A percentile compares a stretch with the other conserved stretches of the same genome.
Conservation (phyloP, 1,284 basidiomycete genomes). For the Trichosporon ovoides region DNA sequence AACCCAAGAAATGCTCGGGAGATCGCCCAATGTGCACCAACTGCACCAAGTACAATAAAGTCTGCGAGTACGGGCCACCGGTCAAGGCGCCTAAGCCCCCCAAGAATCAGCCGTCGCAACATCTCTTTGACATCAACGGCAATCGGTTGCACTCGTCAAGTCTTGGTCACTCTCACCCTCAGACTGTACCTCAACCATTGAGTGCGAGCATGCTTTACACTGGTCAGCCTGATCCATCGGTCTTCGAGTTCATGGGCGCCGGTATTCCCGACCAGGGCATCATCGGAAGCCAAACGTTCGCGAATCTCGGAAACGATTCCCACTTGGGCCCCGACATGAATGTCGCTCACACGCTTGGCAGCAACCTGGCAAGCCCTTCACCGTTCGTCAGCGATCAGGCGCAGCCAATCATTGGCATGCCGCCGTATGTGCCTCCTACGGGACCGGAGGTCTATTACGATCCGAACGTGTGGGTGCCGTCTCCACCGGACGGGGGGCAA, state of each 20-base stretch:
- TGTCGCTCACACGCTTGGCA: neutral
- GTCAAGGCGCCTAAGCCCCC: slow-evolving; percentile 14
- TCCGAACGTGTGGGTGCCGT: neutral
- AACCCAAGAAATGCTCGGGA: slow-evolving; percentile 33
- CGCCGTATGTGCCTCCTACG: slow-evolving; percentile 9
- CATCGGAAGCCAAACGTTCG: neutral
- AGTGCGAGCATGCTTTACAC: neutral
- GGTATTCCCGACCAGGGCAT: neutral
- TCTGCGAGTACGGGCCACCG: slow-evolving; percentile 34
- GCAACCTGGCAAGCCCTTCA: slow-evolving; percentile 9
- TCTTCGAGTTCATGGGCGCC: neutral
- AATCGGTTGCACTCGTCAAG: neutral
- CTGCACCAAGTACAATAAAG: slow-evolving; percentile 38
- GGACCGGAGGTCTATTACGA: slow-evolving; percentile 8
- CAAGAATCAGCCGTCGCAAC: neutral
- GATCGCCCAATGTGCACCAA: slow-evolving; percentile 35
- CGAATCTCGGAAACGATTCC: neutral
- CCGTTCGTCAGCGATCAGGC: slow-evolving; percentile 8
- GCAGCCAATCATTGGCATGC: slow-evolving; percentile 19
- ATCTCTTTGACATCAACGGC: neutral
- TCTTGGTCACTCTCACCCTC: neutral
- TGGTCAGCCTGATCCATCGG: neutral
- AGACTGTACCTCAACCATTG: neutral
- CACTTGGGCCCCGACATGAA: neutral
- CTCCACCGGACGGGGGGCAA: neutral